Evolutionary conservation across 2,329 filamentous ascomycete species (phyloP).

Genomic region (Ceratocystiopsis minuta): DNA sequence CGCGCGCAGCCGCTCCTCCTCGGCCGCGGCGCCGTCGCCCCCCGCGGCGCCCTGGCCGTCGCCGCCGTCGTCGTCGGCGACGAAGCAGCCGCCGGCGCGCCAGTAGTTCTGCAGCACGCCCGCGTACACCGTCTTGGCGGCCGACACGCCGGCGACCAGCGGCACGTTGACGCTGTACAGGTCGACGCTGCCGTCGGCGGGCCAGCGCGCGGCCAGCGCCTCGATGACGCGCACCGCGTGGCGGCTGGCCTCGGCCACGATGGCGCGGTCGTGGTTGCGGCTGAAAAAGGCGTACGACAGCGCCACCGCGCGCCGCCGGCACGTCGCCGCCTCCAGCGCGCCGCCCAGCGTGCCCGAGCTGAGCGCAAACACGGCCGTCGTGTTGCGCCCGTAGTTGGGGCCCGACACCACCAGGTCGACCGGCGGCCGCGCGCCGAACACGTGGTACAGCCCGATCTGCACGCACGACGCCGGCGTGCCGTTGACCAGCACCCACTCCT

Average conservation of each 20-base stretch:
- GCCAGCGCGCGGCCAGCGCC: conserved; percentile 60
- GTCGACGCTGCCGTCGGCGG: conserved; percentile 45
- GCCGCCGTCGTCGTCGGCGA: conserved; percentile 49
- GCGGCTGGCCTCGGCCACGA: conserved; percentile 60
- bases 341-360: conserved; percentile 63
- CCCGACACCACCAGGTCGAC: conserved; percentile 64
- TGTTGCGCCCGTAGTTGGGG: conserved; percentile 71
- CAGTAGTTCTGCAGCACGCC: conserved; percentile 83
- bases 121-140: conserved; percentile 62
- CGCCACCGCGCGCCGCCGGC: conserved; percentile 54
- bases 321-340: conserved; percentile 60
- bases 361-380: conserved; percentile 61
- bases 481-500: conserved; percentile 70
- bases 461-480: conserved; percentile 67
- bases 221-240: conserved; percentile 65
- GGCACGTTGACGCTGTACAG: conserved; percentile 90
- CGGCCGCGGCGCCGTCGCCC: conserved; percentile 27
- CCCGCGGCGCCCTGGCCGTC: conserved; percentile 6
- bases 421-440: conserved; percentile 53
- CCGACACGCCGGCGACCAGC: conserved; percentile 55
- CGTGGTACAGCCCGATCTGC: conserved; percentile 67
- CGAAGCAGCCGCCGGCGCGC: conserved; percentile 69
- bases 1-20: conserved; percentile 58
- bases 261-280: conserved; percentile 61
- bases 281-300: conserved; percentile 83